These are phyloP conservation scores for Nidularia sp. DNA, from an alignment of 768 basidiomycete genomes.

Conservation along the genomic window DNA sequence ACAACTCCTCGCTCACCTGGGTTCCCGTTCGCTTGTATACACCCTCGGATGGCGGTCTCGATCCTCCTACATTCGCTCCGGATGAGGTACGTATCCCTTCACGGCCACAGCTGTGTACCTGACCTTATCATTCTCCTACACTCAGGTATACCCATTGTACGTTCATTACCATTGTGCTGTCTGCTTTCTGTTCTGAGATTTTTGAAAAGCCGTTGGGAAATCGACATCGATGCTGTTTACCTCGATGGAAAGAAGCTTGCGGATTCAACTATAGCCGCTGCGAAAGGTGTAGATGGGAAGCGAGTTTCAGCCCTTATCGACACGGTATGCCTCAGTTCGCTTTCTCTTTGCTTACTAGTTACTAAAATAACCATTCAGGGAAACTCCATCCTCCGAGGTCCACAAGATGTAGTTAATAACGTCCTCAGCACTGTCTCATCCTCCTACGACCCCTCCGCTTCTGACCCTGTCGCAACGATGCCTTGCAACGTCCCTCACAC, in stretches of 20 bases:
- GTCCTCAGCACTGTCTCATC: constrained; percentile 37
- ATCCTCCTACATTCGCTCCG: constrained; percentile 49
- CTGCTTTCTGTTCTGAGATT: neutral
- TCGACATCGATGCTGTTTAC: constrained; percentile 61
- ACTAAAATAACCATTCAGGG: constrained; percentile 34
- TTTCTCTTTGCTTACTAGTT: neutral
- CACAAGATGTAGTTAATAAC: constrained; percentile 54
- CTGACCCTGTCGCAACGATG: constrained; percentile 23
- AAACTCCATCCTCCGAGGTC: constrained; percentile 69
- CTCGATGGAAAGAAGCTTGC: constrained; percentile 54
- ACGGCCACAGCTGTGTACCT: neutral
- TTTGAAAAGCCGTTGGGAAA: constrained; percentile 49
- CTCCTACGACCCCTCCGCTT: constrained; percentile 19
- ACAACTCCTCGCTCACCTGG: constrained; percentile 60
- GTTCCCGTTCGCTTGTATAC: constrained; percentile 59
- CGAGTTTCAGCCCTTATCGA: constrained; percentile 60
- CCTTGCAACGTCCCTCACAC: constrained; percentile 53
- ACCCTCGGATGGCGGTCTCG: constrained; percentile 49
- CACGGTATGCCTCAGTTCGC: constrained; percentile 36
- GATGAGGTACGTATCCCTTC: constrained; percentile 40
- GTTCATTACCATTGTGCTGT: constrained; percentile 1
- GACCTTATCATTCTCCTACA: neutral
- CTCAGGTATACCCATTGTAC: constrained; percentile 33
- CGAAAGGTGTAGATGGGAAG: constrained; percentile 21
- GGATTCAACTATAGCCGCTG: constrained; percentile 44